Evolutionary conservation across 2,329 filamentous ascomycete genomes (phyloP), one percentile per base, ranked within the genome.

Genomic region (Xylariaceae sp.): DNA sequence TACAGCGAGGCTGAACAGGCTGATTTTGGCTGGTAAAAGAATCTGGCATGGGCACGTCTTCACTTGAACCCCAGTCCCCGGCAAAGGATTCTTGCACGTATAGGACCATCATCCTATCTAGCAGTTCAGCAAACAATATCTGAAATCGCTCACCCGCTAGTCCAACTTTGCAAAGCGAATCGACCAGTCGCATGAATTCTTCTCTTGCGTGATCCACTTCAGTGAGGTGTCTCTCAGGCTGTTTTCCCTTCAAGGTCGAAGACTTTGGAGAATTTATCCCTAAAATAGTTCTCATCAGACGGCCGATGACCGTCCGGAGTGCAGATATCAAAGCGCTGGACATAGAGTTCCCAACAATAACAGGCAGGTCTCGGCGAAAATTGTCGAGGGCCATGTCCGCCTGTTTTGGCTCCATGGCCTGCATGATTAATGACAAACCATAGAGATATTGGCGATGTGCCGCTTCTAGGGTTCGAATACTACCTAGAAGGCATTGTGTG

Each of bases 111-210:
- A 85, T 76, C 34, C 72, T 72, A 65, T 89, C 79, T 76, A 90
- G 85, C 22, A 87, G 77, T 67, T 87, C 83, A 15, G 86, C 88
- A 63, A 90, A 86, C 34, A 87, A 74, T 29, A 86, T 79, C 64
- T 90, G 85, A 48, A 88, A 87, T 46, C 74, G 76, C 63, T 88
- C 84, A 22, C 85, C 86, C 1, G 84, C 84, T 16, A 91, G 72
- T 0, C 87, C 88, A 19, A 89, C 81, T 44, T 80, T 76, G 60
- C 79, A 74, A 15, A 91, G 71, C 8, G 81, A 79, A 46, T 80
- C 76, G 1, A 87, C 72, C 16, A 89, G 70, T 39, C 75, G 67
- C 29, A 81, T 69, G 44, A 88, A 70, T 47, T 81, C 77, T 30
- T 75, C 71, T 34, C 76, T 74, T 53, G 79, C 74, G 47, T 62